These are phyloP conservation scores for Euphorbia lathyris DNA, from an alignment of 345 rosid genomes.

Conservation along the genomic window DNA sequence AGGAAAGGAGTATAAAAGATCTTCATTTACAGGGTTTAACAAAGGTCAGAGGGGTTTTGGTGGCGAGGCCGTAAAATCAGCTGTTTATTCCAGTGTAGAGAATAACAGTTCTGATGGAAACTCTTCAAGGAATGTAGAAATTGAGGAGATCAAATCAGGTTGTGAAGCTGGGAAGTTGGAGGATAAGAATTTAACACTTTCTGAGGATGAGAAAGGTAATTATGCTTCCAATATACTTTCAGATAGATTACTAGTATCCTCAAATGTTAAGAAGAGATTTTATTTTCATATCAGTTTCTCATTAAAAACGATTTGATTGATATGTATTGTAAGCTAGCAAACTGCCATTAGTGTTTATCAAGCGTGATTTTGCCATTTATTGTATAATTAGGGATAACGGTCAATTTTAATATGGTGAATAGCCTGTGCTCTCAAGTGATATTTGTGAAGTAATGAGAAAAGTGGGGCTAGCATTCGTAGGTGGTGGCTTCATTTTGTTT, in stretches of 20 bases:
- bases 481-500: no score
- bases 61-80: constrained; percentile 38
- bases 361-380: constrained; percentile 3
- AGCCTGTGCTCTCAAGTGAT: no score
- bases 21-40: constrained; percentile 39
- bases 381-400: no score
- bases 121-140: constrained; percentile 28
- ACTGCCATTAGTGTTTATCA: not conserved
- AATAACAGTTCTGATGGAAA: constrained; percentile 30
- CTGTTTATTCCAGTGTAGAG: constrained; percentile 35
- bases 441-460: not conserved
- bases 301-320: not conserved
- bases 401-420: not conserved
- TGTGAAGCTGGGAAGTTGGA: constrained; percentile 31
- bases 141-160: constrained; percentile 35
- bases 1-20: constrained; percentile 56
- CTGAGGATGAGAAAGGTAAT: constrained; percentile 63
- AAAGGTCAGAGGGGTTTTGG: constrained; percentile 34
- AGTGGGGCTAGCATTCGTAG: not conserved
- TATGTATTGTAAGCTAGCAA: not conserved
- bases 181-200: constrained; percentile 30
- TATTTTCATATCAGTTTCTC: not conserved
- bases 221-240: not conserved
- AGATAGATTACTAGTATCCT: not conserved
- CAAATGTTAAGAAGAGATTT: not conserved